Conservation (phyloP, 2,329 filamentous ascomycete genomes). For the Phialophora macrospora region DNA sequence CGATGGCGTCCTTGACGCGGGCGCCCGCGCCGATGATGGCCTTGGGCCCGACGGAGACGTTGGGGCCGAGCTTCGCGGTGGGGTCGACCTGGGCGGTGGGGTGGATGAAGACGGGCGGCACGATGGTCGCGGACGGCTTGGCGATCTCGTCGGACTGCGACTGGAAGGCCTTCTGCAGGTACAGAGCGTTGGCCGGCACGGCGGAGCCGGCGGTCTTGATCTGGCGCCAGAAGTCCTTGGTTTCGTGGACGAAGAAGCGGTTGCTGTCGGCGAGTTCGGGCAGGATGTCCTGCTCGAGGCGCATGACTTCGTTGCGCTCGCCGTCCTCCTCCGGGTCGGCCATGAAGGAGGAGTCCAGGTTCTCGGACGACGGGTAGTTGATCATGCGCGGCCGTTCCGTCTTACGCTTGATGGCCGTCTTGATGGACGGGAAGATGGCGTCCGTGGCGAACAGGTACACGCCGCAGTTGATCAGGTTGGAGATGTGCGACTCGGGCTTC, state of each 20-base stretch:
- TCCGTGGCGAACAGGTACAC: slow-evolving; percentile 97
- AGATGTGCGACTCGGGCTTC: slow-evolving; percentile 97
- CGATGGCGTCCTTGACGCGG: slow-evolving; percentile 93
- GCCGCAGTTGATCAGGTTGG: slow-evolving; percentile 98
- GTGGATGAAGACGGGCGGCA: slow-evolving; percentile 94
- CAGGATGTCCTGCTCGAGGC: slow-evolving; percentile 95
- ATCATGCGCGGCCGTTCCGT: slow-evolving; percentile 86
- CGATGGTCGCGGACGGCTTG: slow-evolving; percentile 80
- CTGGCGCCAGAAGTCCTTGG: slow-evolving; percentile 99
- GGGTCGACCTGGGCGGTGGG: slow-evolving; percentile 88
- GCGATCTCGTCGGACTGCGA: slow-evolving; percentile 79
- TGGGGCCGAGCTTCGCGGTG: slow-evolving; percentile 93
- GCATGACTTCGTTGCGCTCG: slow-evolving; percentile 82
- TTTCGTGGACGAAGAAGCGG: slow-evolving; percentile 98
- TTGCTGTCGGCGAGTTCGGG: slow-evolving; percentile 95
- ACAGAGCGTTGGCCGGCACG: slow-evolving; percentile 93
- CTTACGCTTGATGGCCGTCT: slow-evolving; percentile 91
- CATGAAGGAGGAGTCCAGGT: slow-evolving; percentile 74
- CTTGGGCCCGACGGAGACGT: slow-evolving; percentile 94
- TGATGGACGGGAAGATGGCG: slow-evolving; percentile 94
- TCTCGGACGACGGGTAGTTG: slow-evolving; percentile 95
- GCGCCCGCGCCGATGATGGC: slow-evolving; percentile 82
- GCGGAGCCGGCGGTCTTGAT: slow-evolving; percentile 99
- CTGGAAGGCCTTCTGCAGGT: slow-evolving; percentile 93
- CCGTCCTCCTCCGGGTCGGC: slow-evolving; percentile 75